Conservation (phyloP, 306 rosid species). For the Nissolia schottii region DNA sequence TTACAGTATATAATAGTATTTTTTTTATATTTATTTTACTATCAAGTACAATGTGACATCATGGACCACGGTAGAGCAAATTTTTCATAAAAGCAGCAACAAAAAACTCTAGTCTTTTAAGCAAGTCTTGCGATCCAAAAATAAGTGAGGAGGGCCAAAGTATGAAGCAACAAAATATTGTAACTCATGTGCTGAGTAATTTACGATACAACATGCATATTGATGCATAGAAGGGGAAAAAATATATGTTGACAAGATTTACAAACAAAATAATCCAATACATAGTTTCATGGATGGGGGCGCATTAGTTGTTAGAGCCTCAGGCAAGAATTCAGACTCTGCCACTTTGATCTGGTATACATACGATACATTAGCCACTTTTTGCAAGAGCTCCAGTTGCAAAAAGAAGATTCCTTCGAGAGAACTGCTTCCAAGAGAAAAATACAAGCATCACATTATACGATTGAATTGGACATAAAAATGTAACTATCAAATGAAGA, state of each 20-base stretch:
- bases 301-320: not conserved
- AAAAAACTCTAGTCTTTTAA: too few species aligned
- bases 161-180: not conserved
- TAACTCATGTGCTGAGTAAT: not conserved
- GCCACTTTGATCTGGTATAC: not conserved
- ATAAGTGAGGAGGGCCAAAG: not conserved
- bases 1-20: too few species aligned
- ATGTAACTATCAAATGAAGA: not conserved
- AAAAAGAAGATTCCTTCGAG: constrained; percentile 93
- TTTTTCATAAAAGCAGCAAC: not conserved
- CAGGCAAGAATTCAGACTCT: not conserved
- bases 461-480: constrained; percentile 8
- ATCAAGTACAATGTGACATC: too few species aligned
- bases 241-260: not conserved
- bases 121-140: not conserved
- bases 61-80: too few species aligned
- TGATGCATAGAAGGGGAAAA: not conserved
- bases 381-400: constrained; percentile 79
- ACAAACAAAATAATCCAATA: not conserved
- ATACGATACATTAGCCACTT: constrained; percentile 25
- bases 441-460: constrained; percentile 11
- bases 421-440: constrained; percentile 56
- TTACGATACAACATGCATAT: not conserved
- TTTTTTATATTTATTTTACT: too few species aligned
- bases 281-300: not conserved